Conservation (phyloP, 495 filamentous ascomycete species). For the Penicillium crystallinum region DNA sequence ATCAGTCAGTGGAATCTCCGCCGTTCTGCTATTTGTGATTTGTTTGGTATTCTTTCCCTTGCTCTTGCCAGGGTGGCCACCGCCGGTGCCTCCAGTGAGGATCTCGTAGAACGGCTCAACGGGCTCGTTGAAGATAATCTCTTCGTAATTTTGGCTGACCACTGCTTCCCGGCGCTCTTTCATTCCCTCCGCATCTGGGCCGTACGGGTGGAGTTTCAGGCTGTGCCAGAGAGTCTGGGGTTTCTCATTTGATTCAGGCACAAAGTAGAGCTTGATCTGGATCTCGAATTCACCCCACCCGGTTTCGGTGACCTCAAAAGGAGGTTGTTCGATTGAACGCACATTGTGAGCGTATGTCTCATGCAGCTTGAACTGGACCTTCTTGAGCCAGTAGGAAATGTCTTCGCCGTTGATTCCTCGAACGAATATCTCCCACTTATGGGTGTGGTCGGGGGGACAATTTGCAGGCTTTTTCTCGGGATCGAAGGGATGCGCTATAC, state of each 20-base stretch:
- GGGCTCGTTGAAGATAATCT: slow-evolving; percentile 93
- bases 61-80: slow-evolving; percentile 29
- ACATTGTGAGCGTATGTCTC: slow-evolving; percentile 87
- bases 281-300: slow-evolving; percentile 99
- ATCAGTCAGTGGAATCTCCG: slow-evolving; percentile 63
- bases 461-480: slow-evolving; percentile 58
- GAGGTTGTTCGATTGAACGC: slow-evolving; percentile 68
- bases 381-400: slow-evolving; percentile 91
- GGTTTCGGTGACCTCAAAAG: slow-evolving; percentile 84
- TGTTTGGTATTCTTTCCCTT: slow-evolving; percentile 47
- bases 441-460: slow-evolving; percentile 74
- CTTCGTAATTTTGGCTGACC: slow-evolving; percentile 74
- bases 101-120: slow-evolving; percentile 82
- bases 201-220: slow-evolving; percentile 86
- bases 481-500: slow-evolving; percentile 69
- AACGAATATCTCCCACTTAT: slow-evolving; percentile 91
- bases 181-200: slow-evolving; percentile 69
- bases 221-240: slow-evolving; percentile 87
- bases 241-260: slow-evolving; percentile 79
- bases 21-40: slow-evolving; percentile 51
- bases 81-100: slow-evolving; percentile 57
- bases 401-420: slow-evolving; percentile 78
- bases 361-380: slow-evolving; percentile 96
- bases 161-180: slow-evolving; percentile 61
- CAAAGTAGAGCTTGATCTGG: slow-evolving; percentile 86